Evolutionary conservation across 805 yeast species (phyloP), one percentile per base, ranked within the genome.

Genomic region (Candida xiaguanensis): DNA sequence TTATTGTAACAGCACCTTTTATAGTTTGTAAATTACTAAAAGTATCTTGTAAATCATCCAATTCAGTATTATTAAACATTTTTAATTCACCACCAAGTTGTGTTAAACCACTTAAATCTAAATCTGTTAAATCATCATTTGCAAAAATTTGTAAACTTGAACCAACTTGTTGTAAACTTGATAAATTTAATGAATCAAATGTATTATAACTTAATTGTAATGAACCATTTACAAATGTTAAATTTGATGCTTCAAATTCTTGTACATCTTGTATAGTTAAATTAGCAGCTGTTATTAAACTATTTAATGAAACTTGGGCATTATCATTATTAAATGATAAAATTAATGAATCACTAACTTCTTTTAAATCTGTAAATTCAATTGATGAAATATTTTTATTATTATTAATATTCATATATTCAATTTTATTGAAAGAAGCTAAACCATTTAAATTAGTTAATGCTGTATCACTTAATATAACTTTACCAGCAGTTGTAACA

Each of bases 381-480:
- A 68, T 56, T 25, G 43, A 27, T 16, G 70, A 47, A 49, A 68
- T 57, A 53, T 68, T 67, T 48, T 68, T 68, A 62, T 68, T 68
- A 52, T 67, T 67, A 58, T 67, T 65, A 43, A 68, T 52, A 51
- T 67, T 53, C 54, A 68, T 59, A 32, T 54, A 49, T 31, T 56
- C 62, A 38, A 67, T 56, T 38, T 60, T 48, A 39, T 49, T 46
- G 50, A 63, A 54, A 51, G 59, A 45, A 48, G 58, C 46, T 31
- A 64, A 58, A 34, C 63, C 62, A 47, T 56, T 56, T 44, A 67
- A 54, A 33, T 62, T 48, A 43, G 58, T 50, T 41, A 68, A 56
- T 16, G 74, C 72, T 30, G 74, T 68, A 51, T 68, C 73, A 36
- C 69, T 61, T 41, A 68, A 48, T 28, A 61, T 59, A 41, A 68